Evolutionary conservation across 2,329 filamentous ascomycete species (phyloP).

Genomic region (Teratosphaeriaceae sp.): DNA sequence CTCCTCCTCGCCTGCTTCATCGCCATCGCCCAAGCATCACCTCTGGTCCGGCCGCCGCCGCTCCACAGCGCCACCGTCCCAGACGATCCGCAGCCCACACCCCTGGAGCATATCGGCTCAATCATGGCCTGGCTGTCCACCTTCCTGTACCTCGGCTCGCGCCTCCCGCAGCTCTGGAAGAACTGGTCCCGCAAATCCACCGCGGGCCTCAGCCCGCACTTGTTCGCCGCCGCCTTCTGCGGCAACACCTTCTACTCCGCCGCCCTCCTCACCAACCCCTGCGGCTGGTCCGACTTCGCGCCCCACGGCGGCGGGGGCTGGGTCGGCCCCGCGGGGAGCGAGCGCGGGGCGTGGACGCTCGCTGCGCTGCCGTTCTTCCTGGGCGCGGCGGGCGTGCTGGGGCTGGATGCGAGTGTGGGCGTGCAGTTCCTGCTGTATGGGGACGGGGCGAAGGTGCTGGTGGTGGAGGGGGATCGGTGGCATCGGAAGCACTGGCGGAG

Average conservation of each 20-base stretch:
- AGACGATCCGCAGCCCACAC: constrained; percentile 20
- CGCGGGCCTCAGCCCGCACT: constrained; percentile 54
- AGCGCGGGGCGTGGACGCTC: constrained; percentile 50
- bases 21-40: constrained; percentile 36
- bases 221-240: constrained; percentile 61
- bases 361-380: constrained; percentile 58
- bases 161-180: constrained; percentile 59
- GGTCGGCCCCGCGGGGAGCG: constrained; percentile 50
- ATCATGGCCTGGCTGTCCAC: constrained; percentile 53
- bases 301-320: constrained; percentile 52
- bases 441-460: constrained; percentile 37
- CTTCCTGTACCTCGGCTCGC: constrained; percentile 51
- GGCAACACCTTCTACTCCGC: constrained; percentile 62
- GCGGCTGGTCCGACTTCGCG: constrained; percentile 52
- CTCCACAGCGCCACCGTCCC: constrained; percentile 9
- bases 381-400: constrained; percentile 57
- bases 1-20: constrained; percentile 41
- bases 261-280: constrained; percentile 57
- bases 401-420: constrained; percentile 56
- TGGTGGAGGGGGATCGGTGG: constrained; percentile 39
- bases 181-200: constrained; percentile 58
- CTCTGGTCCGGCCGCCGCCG: constrained; percentile 12
- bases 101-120: constrained; percentile 41
- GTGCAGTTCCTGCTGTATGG: constrained; percentile 58
- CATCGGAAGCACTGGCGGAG: constrained; percentile 44